Evolutionary conservation across 1,284 basidiomycete genomes (phyloP).

Genomic region (Ustilago shanxiensis): DNA sequence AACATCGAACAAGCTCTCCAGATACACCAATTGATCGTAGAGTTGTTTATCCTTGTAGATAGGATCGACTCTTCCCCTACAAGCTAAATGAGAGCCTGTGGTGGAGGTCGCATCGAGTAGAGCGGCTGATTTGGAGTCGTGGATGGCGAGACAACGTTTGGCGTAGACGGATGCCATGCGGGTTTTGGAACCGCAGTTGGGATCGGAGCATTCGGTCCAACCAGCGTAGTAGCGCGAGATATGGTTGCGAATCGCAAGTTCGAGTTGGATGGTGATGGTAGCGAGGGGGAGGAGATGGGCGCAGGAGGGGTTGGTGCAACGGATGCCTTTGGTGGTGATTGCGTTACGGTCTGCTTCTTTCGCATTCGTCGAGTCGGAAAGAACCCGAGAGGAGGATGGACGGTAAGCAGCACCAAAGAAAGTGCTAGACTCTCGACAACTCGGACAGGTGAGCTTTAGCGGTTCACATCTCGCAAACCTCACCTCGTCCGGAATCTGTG

Average conservation of each 20-base stretch:
- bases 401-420: conserved; percentile 49
- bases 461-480: conserved; percentile 73
- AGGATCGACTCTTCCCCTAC: conserved; percentile 51
- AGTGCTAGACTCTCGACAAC: conserved; percentile 37
- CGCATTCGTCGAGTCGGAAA: conserved; percentile 28
- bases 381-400: not conserved
- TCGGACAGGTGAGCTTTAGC: conserved; percentile 53
- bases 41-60: conserved; percentile 64
- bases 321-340: conserved; percentile 43
- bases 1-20: conserved; percentile 60
- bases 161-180: conserved; percentile 93
- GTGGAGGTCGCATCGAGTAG: conserved; percentile 25
- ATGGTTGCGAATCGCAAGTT: conserved; percentile 82
- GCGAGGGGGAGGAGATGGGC: conserved; percentile 33
- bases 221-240: conserved; percentile 89
- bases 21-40: conserved; percentile 67
- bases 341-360: conserved; percentile 23
- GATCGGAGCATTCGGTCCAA: conserved; percentile 88
- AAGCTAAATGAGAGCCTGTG: conserved; percentile 26
- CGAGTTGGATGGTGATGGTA: conserved; percentile 77
- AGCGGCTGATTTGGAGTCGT: conserved; percentile 35
- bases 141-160: conserved; percentile 70
- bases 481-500: conserved; percentile 87
- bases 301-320: conserved; percentile 41
- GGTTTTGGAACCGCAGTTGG: conserved; percentile 85